Evolutionary conservation across 2,329 filamentous ascomycete genomes (phyloP).

Genomic region (Lasiodiplodia citricola): DNA sequence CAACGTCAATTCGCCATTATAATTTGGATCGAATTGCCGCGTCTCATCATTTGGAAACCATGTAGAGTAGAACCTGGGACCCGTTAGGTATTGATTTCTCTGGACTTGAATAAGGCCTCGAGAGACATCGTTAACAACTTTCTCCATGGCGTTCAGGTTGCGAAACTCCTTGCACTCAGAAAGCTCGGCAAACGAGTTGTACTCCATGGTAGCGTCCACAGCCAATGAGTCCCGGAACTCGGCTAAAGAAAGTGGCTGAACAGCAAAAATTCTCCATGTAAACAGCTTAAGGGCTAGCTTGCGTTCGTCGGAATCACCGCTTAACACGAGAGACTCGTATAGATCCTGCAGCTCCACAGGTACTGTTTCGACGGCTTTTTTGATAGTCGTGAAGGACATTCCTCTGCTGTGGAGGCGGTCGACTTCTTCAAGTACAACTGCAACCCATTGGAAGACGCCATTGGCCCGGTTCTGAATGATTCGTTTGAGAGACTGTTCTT

Average conservation of each 20-base stretch:
- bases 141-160: background rate
- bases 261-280: background rate
- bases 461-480: background rate
- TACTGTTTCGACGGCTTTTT: background rate
- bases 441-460: background rate
- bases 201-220: background rate
- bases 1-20: background rate
- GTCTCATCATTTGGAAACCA: background rate
- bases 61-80: background rate
- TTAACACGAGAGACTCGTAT: background rate
- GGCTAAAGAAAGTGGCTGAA: background rate
- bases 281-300: background rate
- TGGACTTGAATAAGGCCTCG: background rate
- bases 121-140: background rate
- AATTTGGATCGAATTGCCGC: background rate
- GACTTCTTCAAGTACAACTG: background rate
- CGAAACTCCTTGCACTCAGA: background rate
- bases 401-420: background rate
- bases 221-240: background rate
- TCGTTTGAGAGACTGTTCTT: accelerated
- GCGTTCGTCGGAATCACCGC: background rate
- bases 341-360: background rate
- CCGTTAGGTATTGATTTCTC: background rate
- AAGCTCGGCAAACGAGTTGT: background rate
- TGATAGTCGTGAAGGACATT: background rate